Evolutionary conservation across 768 basidiomycete species (phyloP).

Genomic region (Stropharia rugosoannulata): DNA sequence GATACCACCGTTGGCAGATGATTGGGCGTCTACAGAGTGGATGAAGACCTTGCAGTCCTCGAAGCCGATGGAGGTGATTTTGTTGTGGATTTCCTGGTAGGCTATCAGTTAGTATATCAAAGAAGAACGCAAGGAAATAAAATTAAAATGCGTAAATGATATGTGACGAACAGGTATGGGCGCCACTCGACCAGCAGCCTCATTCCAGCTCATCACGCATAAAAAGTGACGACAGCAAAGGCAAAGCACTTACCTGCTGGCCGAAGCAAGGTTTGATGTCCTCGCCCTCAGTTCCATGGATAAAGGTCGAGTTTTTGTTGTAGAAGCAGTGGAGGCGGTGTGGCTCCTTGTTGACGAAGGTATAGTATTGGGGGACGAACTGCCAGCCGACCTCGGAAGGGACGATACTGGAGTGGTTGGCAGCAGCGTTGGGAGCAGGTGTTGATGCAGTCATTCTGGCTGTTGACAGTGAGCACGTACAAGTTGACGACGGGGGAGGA

Average conservation of each 20-base stretch:
- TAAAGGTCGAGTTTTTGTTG: constrained; percentile 95
- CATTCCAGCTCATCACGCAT: constrained; percentile 6
- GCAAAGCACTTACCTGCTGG: constrained; percentile 69
- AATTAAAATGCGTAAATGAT: background rate
- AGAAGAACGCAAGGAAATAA: background rate
- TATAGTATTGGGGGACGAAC: constrained; percentile 99
- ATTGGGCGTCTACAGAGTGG: constrained; percentile 96
- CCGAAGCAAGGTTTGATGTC: constrained; percentile 87
- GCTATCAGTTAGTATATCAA: background rate
- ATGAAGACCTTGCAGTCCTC: constrained; percentile 99
- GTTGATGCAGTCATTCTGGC: constrained; percentile 37
- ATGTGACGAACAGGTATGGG: background rate
- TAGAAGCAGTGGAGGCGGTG: constrained; percentile 98
- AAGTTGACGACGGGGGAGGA: constrained; percentile 24
- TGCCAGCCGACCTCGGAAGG: constrained; percentile 99
- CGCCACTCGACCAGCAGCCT: background rate
- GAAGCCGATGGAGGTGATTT: constrained; percentile 92
- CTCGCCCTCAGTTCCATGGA: constrained; percentile 97
- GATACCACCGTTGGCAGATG: constrained; percentile 92
- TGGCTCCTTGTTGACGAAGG: constrained; percentile 97
- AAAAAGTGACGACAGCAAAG: background rate
- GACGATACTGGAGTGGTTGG: constrained; percentile 62
- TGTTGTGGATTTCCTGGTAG: constrained; percentile 90
- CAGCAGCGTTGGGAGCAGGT: constrained; percentile 30
- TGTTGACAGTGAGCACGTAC: background rate